Base-by-base conservation (phyloP, 164 flowering plant genomes). In the Berberis vulgaris region DNA sequence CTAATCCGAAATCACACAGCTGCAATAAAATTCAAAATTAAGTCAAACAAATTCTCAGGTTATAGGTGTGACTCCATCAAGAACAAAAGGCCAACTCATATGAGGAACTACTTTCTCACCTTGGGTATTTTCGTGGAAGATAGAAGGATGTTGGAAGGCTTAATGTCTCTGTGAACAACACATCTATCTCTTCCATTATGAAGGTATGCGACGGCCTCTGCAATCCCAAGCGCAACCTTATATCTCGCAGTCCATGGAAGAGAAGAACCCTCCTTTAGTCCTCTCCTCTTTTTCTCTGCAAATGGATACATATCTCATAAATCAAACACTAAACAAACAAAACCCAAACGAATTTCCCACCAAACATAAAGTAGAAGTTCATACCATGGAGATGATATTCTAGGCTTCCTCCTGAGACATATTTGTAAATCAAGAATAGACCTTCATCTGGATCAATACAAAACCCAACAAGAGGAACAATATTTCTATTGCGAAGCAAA, bases 1-100 rank as follows among this genome's bases (percentile, higher is more conserved):
- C 98, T 69, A 92, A 76, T 50, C 98, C 98, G 71, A 92, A 92
- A 73, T 92, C 98, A 79, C 98, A 92, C 7, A 92, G 74, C 98
- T 92, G 85, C 58, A 77, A 55, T 44, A 67, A 59, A 0, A 2
- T 43, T 56, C 3, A 42, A 54, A 54, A 4, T 6, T 6, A 9
- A 42, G 9, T 44, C 8, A 12, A 9, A 7, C 13, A 40, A 7
- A 45, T 12, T 41, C 59, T 52, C 54, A 7, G n/a, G 8, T 52
- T 26, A 26, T 26, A 26, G 26, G 26, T 26, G 26, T 26, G 26
- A 26, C 26, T 26, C 26, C 26, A 26, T 26, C 26, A 26, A 26
- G 26, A 26, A 26, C 26, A 26, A 26, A 26, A 26, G 26, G 26
- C 0, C 26, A 26, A 26, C 26, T 26, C 26, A 26, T 26, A 26